A percentile compares a stretch with the other conserved stretches of the same genome.
Evolutionary conservation across 192 early-diverging fungal genomes (phyloP).

Genomic region (Mortierella alpina): DNA sequence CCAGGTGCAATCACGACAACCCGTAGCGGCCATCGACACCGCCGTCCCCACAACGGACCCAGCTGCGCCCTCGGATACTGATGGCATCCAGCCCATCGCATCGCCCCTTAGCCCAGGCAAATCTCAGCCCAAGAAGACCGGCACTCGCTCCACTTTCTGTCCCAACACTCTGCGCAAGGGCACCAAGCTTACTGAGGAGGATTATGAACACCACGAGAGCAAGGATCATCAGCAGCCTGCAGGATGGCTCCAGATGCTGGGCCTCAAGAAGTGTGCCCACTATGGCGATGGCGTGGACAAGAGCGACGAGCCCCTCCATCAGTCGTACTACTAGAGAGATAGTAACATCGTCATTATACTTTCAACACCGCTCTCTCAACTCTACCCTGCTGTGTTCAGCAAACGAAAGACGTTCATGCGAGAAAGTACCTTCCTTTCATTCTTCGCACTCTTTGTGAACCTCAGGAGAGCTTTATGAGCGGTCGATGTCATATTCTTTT

Average conservation of each 20-base stretch:
- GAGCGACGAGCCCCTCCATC: constrained; percentile 17
- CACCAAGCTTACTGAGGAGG: constrained; percentile 20
- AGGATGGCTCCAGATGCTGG: constrained; percentile 29
- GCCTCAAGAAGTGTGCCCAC: constrained; percentile 25
- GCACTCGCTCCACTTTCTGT: constrained; percentile 51
- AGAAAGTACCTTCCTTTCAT: background rate
- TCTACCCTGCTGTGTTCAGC: background rate
- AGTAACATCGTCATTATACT: too few species aligned
- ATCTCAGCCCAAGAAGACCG: constrained; percentile 27
- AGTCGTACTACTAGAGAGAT: constrained; percentile 20
- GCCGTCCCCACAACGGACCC: background rate
- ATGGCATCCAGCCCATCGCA: constrained; percentile 7
- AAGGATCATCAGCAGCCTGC: constrained; percentile 8
- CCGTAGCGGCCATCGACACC: constrained; percentile 11
- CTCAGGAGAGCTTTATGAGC: background rate
- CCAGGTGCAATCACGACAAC: constrained; percentile 6
- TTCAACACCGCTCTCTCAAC: background rate
- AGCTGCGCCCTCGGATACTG: background rate
- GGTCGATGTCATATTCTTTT: too few species aligned
- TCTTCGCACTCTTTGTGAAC: background rate
- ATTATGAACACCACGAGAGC: constrained; percentile 12
- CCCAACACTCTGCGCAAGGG: constrained; percentile 20
- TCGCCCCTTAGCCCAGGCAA: constrained; percentile 19
- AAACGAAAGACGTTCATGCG: background rate
- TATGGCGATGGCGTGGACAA: constrained; percentile 14